A percentile compares a stretch with the other conserved stretches of the same genome.
These are phyloP conservation scores for Colletotrichum sansevieriae DNA, from an alignment of 2,329 filamentous ascomycete genomes.

Conservation along the genomic window DNA sequence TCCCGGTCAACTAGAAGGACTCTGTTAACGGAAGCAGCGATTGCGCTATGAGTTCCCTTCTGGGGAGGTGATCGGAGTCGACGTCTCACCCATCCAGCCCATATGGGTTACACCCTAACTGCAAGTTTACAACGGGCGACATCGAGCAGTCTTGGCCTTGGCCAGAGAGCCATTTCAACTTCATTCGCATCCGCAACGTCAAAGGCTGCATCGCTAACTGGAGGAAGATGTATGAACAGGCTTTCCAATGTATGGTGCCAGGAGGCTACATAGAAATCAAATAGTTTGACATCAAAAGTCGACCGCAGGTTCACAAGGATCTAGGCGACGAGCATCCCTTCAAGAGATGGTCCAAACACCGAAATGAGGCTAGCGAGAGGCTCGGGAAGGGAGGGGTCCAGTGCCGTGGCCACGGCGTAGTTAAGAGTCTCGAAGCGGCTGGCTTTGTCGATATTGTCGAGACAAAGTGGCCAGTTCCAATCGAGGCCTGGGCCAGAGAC, in stretches of 20 bases:
- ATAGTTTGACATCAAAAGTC: slow-evolving; percentile 46
- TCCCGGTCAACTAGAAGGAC: background rate
- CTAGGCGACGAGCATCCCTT: slow-evolving; percentile 5
- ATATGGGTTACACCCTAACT: slow-evolving; percentile 59
- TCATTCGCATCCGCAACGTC: slow-evolving; percentile 70
- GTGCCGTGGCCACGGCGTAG: slow-evolving; percentile 42
- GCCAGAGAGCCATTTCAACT: slow-evolving; percentile 64
- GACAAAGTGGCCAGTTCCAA: slow-evolving; percentile 40
- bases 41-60: slow-evolving; percentile 57
- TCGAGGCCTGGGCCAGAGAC: slow-evolving; percentile 36
- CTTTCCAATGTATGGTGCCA: slow-evolving; percentile 66
- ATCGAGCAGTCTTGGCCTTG: slow-evolving; percentile 58
- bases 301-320: background rate
- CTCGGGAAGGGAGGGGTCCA: slow-evolving; percentile 49
- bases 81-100: slow-evolving; percentile 69
- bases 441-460: slow-evolving; percentile 44
- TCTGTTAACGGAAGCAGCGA: slow-evolving; percentile 55
- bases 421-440: slow-evolving; percentile 42
- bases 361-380: slow-evolving; percentile 47
- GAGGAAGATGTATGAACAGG: slow-evolving; percentile 62
- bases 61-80: slow-evolving; percentile 62
- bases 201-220: slow-evolving; percentile 70
- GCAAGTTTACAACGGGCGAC: slow-evolving; percentile 54
- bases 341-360: slow-evolving; percentile 46
- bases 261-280: slow-evolving; percentile 61